Percentiles rank a stretch among this genome's conserved stretches.
These are phyloP conservation scores for Penicillium sp. DNA, from an alignment of 2,329 filamentous ascomycete genomes.

Conservation along the genomic window DNA sequence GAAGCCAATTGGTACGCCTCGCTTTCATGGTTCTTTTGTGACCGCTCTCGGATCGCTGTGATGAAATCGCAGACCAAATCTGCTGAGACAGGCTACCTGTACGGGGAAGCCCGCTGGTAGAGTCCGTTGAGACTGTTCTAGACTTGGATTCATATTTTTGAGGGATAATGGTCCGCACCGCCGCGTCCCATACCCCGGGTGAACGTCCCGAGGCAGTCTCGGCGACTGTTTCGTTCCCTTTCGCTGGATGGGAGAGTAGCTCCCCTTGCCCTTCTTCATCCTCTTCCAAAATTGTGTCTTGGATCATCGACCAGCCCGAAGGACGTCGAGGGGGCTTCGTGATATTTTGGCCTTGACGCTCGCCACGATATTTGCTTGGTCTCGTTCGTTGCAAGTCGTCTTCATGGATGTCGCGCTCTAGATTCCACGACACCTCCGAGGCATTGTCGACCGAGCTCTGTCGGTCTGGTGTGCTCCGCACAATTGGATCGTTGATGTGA, in stretches of 20 bases:
- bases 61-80: slow-evolving; percentile 3
- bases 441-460: slow-evolving; percentile 35
- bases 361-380: slow-evolving; percentile 25
- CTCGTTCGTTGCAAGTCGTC: slow-evolving; percentile 40
- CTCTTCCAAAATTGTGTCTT: slow-evolving; percentile 35
- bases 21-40: neutral
- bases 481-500: slow-evolving; percentile 11
- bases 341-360: slow-evolving; percentile 35
- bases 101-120: slow-evolving; percentile 1
- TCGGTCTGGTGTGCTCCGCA: slow-evolving; percentile 22
- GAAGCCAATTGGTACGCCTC: slow-evolving; percentile 14
- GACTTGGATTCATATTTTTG: slow-evolving; percentile 11
- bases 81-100: slow-evolving; percentile 9
- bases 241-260: slow-evolving; percentile 11
- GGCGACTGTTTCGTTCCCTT: neutral
- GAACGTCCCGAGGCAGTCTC: neutral
- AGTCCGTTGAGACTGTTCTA: slow-evolving; percentile 4
- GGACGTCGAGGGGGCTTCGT: slow-evolving; percentile 40
- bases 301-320: slow-evolving; percentile 33
- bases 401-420: slow-evolving; percentile 41
- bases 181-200: slow-evolving; percentile 18
- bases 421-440: slow-evolving; percentile 36
- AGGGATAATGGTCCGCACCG: slow-evolving; percentile 31
- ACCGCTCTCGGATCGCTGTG: neutral
- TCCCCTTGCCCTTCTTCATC: slow-evolving; percentile 15